Evolutionary conservation across 768 basidiomycete genomes (phyloP), one percentile per base, ranked within the genome.

Genomic region (Leccinellum albellum): DNA sequence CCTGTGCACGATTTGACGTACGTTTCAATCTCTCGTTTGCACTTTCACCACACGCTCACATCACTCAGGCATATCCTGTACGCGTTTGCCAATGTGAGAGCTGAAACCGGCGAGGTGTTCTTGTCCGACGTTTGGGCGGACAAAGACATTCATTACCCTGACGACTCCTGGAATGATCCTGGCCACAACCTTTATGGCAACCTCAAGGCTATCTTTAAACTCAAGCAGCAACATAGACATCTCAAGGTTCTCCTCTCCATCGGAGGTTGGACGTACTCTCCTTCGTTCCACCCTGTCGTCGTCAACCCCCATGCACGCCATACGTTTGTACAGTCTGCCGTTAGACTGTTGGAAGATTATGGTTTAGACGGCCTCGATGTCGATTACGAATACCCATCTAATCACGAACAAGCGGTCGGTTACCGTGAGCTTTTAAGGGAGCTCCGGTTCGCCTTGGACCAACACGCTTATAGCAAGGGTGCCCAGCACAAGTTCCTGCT

Each of bases 141-240:
- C 77, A 84, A 95, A 66, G 93, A 98, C 69, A 98, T 98, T 47
- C 97, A 98, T 70, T 95, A 96, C 70, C 86, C 89, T 0, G 91
- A 88, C 8, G 97, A 99, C 73, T 89, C 88, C 4, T 99, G 97
- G 97, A 89, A 94, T 62, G 96, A 98, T 53, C 70, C 69, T 26
- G 94, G 94, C 45, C 87, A 80, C 60, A 97, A 98, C 72, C 82
- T 98, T 17, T 98, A 96, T 65, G 95, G 95, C 53, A 96, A 96
- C 73, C 84, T 98, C 75, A 97, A 96, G 69, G 91, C 90, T 50
- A 82, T 98, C 56, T 95, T 94, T 72, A 81, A 89, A 31, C 79
- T 98, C 62, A 98, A 98, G 80, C 88, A 95, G 69, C 72, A 81
- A 60, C 78, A 97, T 58, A 82, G 94, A 52, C 88, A 88, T 59